Conservation (phyloP, 768 basidiomycete species). For the Chalciporus piperatus region DNA sequence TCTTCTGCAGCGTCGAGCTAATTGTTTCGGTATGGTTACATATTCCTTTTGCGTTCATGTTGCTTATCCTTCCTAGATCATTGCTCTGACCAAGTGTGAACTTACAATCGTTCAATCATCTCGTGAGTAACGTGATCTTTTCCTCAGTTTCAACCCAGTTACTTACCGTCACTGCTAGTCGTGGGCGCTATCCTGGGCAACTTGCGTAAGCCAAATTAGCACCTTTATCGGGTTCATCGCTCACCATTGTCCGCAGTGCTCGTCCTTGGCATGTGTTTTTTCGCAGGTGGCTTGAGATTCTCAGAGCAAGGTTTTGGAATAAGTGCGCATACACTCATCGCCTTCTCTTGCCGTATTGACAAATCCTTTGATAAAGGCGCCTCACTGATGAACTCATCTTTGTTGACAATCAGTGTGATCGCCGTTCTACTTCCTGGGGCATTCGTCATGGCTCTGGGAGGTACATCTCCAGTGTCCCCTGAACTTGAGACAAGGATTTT, state of each 20-base stretch:
- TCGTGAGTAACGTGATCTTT: slow-evolving; percentile 39
- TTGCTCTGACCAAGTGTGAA: slow-evolving; percentile 80
- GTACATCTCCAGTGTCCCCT: slow-evolving; percentile 25
- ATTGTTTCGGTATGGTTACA: slow-evolving; percentile 58
- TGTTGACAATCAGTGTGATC: slow-evolving; percentile 73
- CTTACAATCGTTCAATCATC: slow-evolving; percentile 78
- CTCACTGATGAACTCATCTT: slow-evolving; percentile 69
- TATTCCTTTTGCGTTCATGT: too few relatives aligned
- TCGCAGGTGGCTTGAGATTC: slow-evolving; percentile 74
- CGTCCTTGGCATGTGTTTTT: slow-evolving; percentile 84
- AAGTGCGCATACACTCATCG: slow-evolving; percentile 41
- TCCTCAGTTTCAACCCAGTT: too few relatives aligned
- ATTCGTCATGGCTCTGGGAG: slow-evolving; percentile 58
- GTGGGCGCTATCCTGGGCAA: slow-evolving; percentile 83
- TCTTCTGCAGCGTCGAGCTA: slow-evolving; percentile 44
- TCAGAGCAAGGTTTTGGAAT: slow-evolving; percentile 76
- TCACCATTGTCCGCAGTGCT: slow-evolving; percentile 48
- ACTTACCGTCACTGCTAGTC: slow-evolving; percentile 39
- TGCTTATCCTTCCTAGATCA: slow-evolving; percentile 46
- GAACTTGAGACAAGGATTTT: slow-evolving; percentile 39
- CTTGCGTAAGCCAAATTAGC: slow-evolving; percentile 40
- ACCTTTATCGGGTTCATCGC: too few relatives aligned
- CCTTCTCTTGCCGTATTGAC: too few relatives aligned
- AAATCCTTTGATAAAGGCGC: slow-evolving; percentile 43
- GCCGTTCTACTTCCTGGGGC: slow-evolving; percentile 77